Evolutionary conservation across 75 land plant species (phyloP), one percentile per base, ranked within the genome.

Genomic region (Cupressus sempervirens): DNA sequence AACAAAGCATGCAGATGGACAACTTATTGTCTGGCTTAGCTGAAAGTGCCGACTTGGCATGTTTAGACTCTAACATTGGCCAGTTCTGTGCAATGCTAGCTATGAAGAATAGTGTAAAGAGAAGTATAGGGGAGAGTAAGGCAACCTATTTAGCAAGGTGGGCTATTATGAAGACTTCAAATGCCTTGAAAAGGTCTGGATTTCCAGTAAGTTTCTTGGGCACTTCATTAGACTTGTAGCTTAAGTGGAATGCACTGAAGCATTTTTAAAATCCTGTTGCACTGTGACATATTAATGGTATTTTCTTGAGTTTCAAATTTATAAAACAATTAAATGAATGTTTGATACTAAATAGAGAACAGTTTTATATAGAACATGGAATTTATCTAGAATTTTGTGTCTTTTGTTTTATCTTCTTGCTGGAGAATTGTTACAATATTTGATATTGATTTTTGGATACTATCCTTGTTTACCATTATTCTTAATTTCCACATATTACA

Each of bases 141-240:
- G 86, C 91, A 36, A 84, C 87, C 35, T 23, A 84, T 29, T 76
- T 95, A 45, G 81, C 83, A 36, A 89, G 86, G 68, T 89, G 90
- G 91, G 92, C 91, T 50, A 82, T 79, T 15, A 77, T 86, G 83
- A 93, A 90, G 90, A 87, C 89, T 56, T 88, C 93, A 50, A 85
- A 74, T 74, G 89, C 98, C 46, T 87, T 98, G 62, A 92, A 85
- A 68, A 93, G 92, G 90, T 81, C 88, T 86, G 99, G 99, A 65
- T 94, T 94, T 81, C 94, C 97, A 84, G 99, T 98, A 93, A 92
- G 98, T 91, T 88, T 62, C 40, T 30, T 32, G 50, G n/a, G 16
- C 68, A 7, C 84, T 82, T 38, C 34, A 79, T 79, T 45, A 15
- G n/a, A n/a, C 23, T 26, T 43, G 3, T 36, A 79, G 81, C 8